These are phyloP conservation scores for Eucalyptus regnans DNA, from an alignment of 345 rosid genomes.

Conservation along the genomic window DNA sequence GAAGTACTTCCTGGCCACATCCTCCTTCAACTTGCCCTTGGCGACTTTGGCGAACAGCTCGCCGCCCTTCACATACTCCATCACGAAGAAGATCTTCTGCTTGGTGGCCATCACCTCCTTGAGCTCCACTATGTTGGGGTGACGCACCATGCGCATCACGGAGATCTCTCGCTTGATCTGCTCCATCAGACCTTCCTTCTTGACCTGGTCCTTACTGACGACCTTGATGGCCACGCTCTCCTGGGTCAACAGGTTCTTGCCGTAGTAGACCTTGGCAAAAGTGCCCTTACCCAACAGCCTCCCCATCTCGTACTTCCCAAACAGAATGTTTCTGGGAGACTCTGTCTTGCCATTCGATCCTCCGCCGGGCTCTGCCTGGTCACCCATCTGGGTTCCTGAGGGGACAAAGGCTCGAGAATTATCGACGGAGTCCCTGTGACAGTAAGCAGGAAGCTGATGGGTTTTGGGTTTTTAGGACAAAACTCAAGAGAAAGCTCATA, in stretches of 20 bases:
- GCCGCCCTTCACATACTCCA: constrained; percentile 38
- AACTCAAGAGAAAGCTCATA: neutral
- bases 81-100: constrained; percentile 23
- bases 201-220: constrained; percentile 19
- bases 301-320: constrained; percentile 35
- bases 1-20: constrained; percentile 22
- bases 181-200: constrained; percentile 20
- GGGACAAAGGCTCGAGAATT: neutral
- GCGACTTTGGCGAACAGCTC: constrained; percentile 27
- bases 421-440: neutral
- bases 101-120: constrained; percentile 47
- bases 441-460: neutral
- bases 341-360: neutral
- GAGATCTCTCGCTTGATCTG: constrained; percentile 35
- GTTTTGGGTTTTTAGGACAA: neutral
- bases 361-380: neutral
- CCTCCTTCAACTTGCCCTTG: constrained; percentile 25
- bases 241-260: constrained; percentile 10
- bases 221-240: constrained; percentile 33
- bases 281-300: constrained; percentile 33
- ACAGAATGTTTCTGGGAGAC: constrained; percentile 1
- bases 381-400: neutral
- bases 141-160: constrained; percentile 42
- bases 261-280: constrained; percentile 43
- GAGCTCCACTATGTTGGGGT: constrained; percentile 31